Evolutionary conservation across 2,329 filamentous ascomycete genomes (phyloP).

Genomic region (Oidium heveae): DNA sequence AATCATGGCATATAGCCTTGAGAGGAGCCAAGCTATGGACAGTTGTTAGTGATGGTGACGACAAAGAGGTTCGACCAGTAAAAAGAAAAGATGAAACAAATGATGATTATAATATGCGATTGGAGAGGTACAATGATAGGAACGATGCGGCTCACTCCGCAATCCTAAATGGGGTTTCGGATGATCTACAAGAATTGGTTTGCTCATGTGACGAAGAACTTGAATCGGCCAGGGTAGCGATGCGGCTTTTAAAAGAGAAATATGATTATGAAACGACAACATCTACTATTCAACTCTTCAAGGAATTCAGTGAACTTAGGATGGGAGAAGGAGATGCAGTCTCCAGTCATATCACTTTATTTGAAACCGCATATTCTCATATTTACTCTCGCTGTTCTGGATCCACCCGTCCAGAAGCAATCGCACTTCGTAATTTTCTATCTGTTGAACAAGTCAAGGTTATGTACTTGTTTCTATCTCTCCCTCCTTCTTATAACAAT

Average conservation of each 20-base stretch:
- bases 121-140: too few relatives aligned
- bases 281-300: not conserved
- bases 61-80: too few relatives aligned
- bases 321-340: not conserved
- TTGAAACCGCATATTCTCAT: not conserved
- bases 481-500: not conserved
- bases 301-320: not conserved
- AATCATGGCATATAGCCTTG: too few relatives aligned
- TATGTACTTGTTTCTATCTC: not conserved
- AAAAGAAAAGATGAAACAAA: too few relatives aligned
- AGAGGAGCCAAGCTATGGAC: too few relatives aligned
- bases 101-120: too few relatives aligned
- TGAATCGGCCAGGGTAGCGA: not conserved
- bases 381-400: not conserved
- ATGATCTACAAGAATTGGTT: not conserved
- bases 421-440: not conserved
- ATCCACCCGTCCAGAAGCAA: not conserved
- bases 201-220: not conserved
- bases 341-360: not conserved
- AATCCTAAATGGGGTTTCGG: too few relatives aligned
- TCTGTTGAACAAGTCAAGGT: not conserved
- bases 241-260: not conserved
- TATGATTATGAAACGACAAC: not conserved
- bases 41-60: too few relatives aligned
- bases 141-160: too few relatives aligned